A percentile compares a stretch with the other conserved stretches of the same genome.
These are phyloP conservation scores for Aspergillus avenaceus DNA, from an alignment of 495 filamentous ascomycete species.

Conservation along the genomic window DNA sequence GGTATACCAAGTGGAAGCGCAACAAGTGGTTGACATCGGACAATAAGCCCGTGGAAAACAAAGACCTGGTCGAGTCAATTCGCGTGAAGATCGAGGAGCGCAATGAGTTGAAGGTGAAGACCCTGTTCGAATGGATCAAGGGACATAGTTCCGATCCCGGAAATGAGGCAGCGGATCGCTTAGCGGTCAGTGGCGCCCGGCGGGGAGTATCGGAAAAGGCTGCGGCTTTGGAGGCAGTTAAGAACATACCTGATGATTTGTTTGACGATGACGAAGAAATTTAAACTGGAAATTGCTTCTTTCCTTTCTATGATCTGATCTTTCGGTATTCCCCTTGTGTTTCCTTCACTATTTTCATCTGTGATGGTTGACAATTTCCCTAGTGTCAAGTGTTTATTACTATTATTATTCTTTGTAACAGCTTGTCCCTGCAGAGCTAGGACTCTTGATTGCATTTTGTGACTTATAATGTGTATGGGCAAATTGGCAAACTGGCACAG, in stretches of 20 bases:
- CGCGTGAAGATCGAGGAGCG: constrained; percentile 69
- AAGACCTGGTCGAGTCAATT: constrained; percentile 74
- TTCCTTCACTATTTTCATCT: no score
- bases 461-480: no score
- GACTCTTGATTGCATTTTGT: no score
- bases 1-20: constrained; percentile 73
- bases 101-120: constrained; percentile 53
- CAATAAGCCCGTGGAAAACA: constrained; percentile 74
- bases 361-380: no score
- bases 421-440: no score
- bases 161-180: constrained; percentile 73
- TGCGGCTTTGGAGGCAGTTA: constrained; percentile 20
- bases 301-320: not conserved
- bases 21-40: constrained; percentile 74
- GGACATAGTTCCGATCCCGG: constrained; percentile 67
- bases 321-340: not conserved
- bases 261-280: constrained; percentile 28
- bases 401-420: no score
- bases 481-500: no score
- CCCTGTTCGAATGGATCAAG: constrained; percentile 82
- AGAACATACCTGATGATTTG: constrained; percentile 28
- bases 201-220: constrained; percentile 31
- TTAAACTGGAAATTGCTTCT: constrained; percentile 3
- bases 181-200: constrained; percentile 64
- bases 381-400: no score